Percentiles rank a stretch among this genome's conserved stretches.
These are phyloP conservation scores for Plasmodium malariae DNA, from an alignment of 169 alveolate species.

Conservation along the genomic window DNA sequence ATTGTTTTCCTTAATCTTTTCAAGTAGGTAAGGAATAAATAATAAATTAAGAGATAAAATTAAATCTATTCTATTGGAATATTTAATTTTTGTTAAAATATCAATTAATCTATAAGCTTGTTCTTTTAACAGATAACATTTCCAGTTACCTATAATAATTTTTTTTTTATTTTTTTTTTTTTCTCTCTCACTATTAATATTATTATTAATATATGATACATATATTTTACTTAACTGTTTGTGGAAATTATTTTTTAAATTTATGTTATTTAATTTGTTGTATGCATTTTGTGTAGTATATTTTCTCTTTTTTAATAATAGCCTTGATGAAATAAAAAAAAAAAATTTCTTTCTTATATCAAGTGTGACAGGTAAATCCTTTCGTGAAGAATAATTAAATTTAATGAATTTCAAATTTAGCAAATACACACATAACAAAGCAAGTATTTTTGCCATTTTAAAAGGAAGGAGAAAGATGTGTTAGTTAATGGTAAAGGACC, in stretches of 20 bases:
- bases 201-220: neutral
- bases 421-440: constrained; percentile 31
- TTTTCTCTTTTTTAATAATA: constrained; percentile 5
- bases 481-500: neutral
- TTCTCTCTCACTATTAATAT: neutral
- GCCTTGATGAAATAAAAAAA: neutral
- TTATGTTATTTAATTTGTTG: neutral
- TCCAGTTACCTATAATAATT: constrained; percentile 74
- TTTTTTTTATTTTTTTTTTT: constrained; percentile 9
- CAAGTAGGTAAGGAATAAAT: constrained; percentile 49
- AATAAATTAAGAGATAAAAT: constrained; percentile 58
- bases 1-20: constrained; percentile 48
- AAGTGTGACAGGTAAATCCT: neutral
- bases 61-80: constrained; percentile 35
- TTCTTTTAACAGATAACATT: constrained; percentile 54
- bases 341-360: neutral
- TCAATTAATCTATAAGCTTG: constrained; percentile 69
- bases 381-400: neutral
- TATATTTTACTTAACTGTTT: constrained; percentile 3
- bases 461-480: neutral
- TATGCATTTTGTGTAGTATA: neutral
- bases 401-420: constrained; percentile 1
- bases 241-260: neutral
- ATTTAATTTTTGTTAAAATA: constrained; percentile 37
- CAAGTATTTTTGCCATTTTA: constrained; percentile 12